Evolutionary conservation across 2,329 filamentous ascomycete genomes (phyloP).

Genomic region (Parastagonospora nodorum): DNA sequence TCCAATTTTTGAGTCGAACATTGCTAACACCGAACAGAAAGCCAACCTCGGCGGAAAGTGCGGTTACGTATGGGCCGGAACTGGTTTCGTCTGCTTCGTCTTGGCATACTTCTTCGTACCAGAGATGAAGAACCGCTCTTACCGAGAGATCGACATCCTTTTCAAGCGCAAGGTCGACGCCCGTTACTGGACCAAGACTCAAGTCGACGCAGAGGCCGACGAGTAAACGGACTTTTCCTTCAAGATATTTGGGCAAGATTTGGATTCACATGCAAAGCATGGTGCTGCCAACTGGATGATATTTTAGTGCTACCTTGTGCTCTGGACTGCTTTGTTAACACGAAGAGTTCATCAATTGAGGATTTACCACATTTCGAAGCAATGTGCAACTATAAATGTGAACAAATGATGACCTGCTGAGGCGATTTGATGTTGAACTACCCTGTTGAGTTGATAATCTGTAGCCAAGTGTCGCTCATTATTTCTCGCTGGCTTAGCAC

Average conservation of each 20-base stretch:
- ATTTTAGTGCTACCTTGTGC: too few species aligned
- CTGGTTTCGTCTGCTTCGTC: conserved; percentile 61
- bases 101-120: conserved; percentile 58
- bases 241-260: too few species aligned
- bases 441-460: too few species aligned
- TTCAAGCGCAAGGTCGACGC: conserved; percentile 56
- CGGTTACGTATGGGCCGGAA: conserved; percentile 43
- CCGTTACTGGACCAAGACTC: conserved; percentile 61
- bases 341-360: too few species aligned
- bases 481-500: too few species aligned
- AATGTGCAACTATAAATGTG: too few species aligned
- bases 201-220: conserved; percentile 64
- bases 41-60: conserved; percentile 49
- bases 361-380: too few species aligned
- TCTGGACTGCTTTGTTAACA: too few species aligned
- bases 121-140: conserved; percentile 59
- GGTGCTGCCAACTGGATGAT: too few species aligned
- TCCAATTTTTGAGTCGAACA: conserved; percentile 56
- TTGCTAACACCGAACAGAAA: conserved; percentile 66
- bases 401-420: too few species aligned
- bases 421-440: too few species aligned
- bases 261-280: background rate
- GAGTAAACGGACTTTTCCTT: conserved; percentile 54
- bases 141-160: conserved; percentile 57
- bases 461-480: too few species aligned